These are phyloP conservation scores for Myotisia sp. DNA, from an alignment of 2,329 filamentous ascomycete genomes.

Conservation along the genomic window DNA sequence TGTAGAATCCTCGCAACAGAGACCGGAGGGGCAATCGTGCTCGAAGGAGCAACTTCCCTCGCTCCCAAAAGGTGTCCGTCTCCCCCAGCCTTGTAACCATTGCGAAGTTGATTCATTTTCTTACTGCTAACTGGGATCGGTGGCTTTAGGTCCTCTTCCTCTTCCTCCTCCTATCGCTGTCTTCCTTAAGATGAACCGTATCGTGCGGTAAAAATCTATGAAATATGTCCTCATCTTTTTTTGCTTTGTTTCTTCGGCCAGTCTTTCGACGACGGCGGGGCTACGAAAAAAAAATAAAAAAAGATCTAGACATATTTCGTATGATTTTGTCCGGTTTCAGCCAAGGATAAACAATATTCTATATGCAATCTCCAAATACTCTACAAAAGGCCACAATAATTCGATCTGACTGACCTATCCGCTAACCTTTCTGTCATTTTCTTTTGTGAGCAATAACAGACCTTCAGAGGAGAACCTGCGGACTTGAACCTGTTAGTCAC, in stretches of 20 bases:
- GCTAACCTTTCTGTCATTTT: constrained; percentile 30
- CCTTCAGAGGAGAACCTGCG: constrained; percentile 31
- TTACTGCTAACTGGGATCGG: constrained; percentile 15
- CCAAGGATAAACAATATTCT: constrained; percentile 4
- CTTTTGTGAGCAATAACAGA: constrained; percentile 26
- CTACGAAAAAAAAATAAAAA: neutral
- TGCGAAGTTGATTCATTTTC: no score
- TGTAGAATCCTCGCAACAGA: constrained; percentile 20
- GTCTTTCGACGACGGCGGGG: no score
- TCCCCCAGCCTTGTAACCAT: no score
- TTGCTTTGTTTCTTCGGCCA: neutral
- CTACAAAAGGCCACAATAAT: constrained; percentile 8
- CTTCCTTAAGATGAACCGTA: constrained; percentile 21
- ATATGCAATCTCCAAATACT: constrained; percentile 2
- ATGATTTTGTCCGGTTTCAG: neutral
- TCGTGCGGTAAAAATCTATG: constrained; percentile 17
- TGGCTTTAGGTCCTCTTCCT: constrained; percentile 30
- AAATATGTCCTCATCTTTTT: constrained; percentile 2
- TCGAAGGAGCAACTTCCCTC: constrained; percentile 48
- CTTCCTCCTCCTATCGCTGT: constrained; percentile 27
- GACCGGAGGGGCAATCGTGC: constrained; percentile 18
- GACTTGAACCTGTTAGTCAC: constrained; percentile 32
- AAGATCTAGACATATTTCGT: neutral
- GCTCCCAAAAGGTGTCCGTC: constrained; percentile 73
- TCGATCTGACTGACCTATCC: constrained; percentile 21